Evolutionary conservation across 2,329 filamentous ascomycete genomes (phyloP), one percentile per base, ranked within the genome.

Genomic region (Leptographium procerum): DNA sequence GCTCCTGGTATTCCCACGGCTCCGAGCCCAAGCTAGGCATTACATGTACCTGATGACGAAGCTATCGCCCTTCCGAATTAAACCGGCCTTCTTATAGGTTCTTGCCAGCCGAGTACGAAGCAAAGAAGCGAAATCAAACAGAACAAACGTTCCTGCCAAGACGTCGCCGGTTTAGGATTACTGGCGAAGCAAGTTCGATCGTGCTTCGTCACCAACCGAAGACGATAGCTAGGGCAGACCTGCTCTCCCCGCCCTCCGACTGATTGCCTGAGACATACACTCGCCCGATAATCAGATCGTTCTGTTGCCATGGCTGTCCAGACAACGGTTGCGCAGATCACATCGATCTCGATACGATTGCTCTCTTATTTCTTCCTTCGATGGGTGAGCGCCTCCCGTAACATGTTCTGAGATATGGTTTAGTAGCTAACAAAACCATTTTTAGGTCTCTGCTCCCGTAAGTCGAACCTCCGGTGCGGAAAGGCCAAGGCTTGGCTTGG

Each of bases 291-390:
- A 19, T n/a, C 40, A 19, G 19, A n/a, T 43, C 40, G 40, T 8
- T 8, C 40, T 43, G 40, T 43, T 8, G 62, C 22, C 14, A 72
- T 72, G 70, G 63, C 66, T 9, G 57, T 63, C 28, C 66, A 72
- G 48, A 67, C 66, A 28, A 69, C 64, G 26, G 62, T 71, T 34
- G 70, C 74, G 55, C 65, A 65, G 47, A 70, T 75, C 60, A 68
- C 77, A 61, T 84, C 84, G 33, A 65, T 81, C 43, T 73, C 70
- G 13, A 67, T 84, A 55, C 75, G 82, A 58, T 56, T 76, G 5
- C 67, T 72, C 34, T 73, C 78, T 19, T 84, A 80, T 66, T 68
- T 84, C 59, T 86, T 86, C 66, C 68, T 87, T 56, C 73, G 84
- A 75, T 85, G 82, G 81, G 82, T 84, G 72, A 65, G 76, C 5